Base-by-base conservation (phyloP, 768 basidiomycete species). In the Boletus tylopilopsis region DNA sequence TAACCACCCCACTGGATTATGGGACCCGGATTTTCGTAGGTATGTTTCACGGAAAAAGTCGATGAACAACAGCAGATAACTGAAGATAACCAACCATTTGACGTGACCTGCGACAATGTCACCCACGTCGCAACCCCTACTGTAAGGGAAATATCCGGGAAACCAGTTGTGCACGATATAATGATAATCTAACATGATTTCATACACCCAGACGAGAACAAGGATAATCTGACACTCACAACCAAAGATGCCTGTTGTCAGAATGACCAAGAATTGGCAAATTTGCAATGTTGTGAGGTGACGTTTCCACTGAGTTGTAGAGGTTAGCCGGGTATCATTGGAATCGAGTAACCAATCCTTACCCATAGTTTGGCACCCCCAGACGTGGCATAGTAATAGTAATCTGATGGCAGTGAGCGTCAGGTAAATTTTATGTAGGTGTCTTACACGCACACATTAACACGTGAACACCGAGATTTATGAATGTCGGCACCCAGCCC, bases 371-470 rank as follows among this genome's bases (percentile, higher is more conserved):
- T 61, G 7, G 53, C 56, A 16, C 61, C 61, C 1, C 93, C 93
- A 47, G 94, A 92, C 36, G 93, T 91, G 22, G 92, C 92, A 68
- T 86, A 96, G 73, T 98, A 98, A 73, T 98, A 98, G 72, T 96
- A 98, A 75, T 97, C 92, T 94, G 63, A 21, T 35, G 45, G 40
- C 30, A n/a, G 13, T 42, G 30, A 55, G 41, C 13, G 11, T 33
- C 18, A 29, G 45, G 51, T n/a, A 47, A 18, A 34, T 30, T 11
- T 34, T 40, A 41, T n/a, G 38, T 38, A 29, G 10, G 22, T 19
- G 35, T n/a, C n/a, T n/a, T n/a, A n/a, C n/a, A 78, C 87, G 64
- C 69, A 93, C 90, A 97, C 94, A 98, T 98, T 59, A 95, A 70
- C 62, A 96, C 93, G 71, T 98, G 94, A 45, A 97, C 92, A 41